Conservation (phyloP, 2,329 filamentous ascomycete species). For the Lithohypha guttulata region DNA sequence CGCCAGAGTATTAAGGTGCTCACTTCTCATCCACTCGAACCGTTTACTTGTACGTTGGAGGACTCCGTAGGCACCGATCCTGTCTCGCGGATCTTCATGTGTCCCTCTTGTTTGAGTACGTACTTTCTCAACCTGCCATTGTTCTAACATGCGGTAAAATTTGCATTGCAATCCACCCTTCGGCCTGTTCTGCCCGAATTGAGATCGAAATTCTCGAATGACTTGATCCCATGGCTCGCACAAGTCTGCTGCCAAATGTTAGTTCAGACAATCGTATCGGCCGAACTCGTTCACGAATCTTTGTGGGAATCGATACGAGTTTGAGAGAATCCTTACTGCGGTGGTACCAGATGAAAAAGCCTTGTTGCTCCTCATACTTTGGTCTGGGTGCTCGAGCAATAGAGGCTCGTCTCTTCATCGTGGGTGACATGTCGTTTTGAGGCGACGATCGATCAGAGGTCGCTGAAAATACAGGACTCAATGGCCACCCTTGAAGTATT, state of each 20-base stretch:
- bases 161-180: slow-evolving; percentile 41
- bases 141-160: slow-evolving; percentile 39
- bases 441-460: not conserved
- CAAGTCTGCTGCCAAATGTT: slow-evolving; percentile 36
- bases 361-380: slow-evolving; percentile 38
- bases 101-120: slow-evolving; percentile 28
- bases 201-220: slow-evolving; percentile 32
- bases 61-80: slow-evolving; percentile 31
- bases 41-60: slow-evolving; percentile 30
- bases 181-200: slow-evolving; percentile 31
- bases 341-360: slow-evolving; percentile 42
- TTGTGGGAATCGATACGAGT: no score
- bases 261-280: no score
- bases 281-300: no score
- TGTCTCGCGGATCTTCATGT: slow-evolving; percentile 10
- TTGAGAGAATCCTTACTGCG: no score
- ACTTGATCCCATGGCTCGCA: slow-evolving; percentile 38
- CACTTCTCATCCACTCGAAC: slow-evolving; percentile 33
- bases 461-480: not conserved
- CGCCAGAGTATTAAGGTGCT: slow-evolving; percentile 1
- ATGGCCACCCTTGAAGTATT: no score
- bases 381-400: slow-evolving; percentile 30
- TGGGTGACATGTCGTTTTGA: not conserved
- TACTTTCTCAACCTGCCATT: slow-evolving; percentile 35
- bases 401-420: not conserved